Conservation (phyloP, 805 yeast genomes). For the Henningerozyma blattae region DNA sequence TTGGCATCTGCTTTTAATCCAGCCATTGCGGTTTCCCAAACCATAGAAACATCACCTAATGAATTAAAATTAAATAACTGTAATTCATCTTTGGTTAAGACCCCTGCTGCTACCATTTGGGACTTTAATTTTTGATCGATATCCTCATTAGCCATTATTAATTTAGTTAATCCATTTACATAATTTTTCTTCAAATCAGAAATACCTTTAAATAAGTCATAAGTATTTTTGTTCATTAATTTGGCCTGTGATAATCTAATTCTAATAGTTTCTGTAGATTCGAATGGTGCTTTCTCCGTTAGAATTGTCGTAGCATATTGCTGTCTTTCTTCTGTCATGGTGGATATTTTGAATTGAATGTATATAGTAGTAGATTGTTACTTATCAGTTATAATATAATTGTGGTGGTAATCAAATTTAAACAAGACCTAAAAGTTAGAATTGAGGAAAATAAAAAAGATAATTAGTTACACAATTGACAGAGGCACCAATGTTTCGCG, state of each 20-base stretch:
- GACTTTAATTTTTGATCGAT: conserved; percentile 23
- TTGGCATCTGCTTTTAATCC: conserved; percentile 35
- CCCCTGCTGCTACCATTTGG: conserved; percentile 29
- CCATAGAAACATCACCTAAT: conserved; percentile 31
- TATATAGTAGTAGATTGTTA: not conserved
- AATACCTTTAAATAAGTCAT: conserved; percentile 47
- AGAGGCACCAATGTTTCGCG: no score
- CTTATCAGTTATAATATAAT: no score
- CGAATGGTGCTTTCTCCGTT: conserved; percentile 35
- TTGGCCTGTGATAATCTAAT: conserved; percentile 45
- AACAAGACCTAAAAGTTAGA: no score
- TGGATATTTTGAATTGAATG: not conserved
- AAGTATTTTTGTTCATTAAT: conserved; percentile 45
- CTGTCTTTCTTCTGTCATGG: conserved; percentile 20
- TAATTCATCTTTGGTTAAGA: conserved; percentile 31
- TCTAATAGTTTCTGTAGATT: conserved; percentile 47
- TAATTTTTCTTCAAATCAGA: conserved; percentile 36
- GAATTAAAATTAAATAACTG: conserved; percentile 38
- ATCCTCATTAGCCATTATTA: conserved; percentile 22
- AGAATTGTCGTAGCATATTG: conserved; percentile 29
- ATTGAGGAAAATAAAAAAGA: no score
- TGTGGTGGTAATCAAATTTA: no score
- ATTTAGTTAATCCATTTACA: conserved; percentile 33
- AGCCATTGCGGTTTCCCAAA: conserved; percentile 34
- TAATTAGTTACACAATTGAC: no score